Conservation (phyloP, 1,284 basidiomycete genomes). For the Cryptococcus depauperatus region DNA sequence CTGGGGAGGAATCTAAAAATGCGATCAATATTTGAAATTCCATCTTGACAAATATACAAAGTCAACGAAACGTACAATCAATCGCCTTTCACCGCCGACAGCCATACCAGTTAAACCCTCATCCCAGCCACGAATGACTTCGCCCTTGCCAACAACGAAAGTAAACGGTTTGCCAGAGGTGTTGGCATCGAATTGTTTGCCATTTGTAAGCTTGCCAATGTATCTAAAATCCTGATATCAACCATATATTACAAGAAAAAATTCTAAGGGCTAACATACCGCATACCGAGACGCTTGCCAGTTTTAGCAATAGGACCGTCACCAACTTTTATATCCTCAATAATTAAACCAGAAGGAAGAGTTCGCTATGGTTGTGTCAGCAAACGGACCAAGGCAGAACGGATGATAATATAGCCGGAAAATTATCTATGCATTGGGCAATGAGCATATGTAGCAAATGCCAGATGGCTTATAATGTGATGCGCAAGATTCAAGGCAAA, state of each 20-base stretch:
- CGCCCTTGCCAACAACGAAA: constrained; percentile 77
- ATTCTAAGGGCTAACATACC: constrained; percentile 47
- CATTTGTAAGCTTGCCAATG: constrained; percentile 63
- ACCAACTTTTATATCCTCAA: constrained; percentile 70
- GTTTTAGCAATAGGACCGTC: constrained; percentile 75
- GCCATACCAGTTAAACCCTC: constrained; percentile 86
- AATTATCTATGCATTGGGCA: background rate
- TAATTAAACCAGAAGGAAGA: constrained; percentile 65
- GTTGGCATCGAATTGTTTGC: constrained; percentile 84
- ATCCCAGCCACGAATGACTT: constrained; percentile 96
- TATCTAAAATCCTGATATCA: constrained; percentile 21
- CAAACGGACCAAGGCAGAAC: too few relatives aligned
- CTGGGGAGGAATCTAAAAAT: constrained; percentile 40
- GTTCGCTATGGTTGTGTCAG: constrained; percentile 41
- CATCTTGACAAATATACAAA: background rate
- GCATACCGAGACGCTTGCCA: constrained; percentile 75
- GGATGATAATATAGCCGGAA: background rate
- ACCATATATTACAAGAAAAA: background rate
- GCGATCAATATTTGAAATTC: background rate
- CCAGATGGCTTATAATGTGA: too few relatives aligned
- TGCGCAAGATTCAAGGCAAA: background rate
- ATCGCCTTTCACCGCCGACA: constrained; percentile 76
- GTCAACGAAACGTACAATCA: constrained; percentile 57
- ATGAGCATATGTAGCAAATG: background rate
- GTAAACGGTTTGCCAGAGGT: constrained; percentile 80